phyloP scores from a whole-genome alignment of 2,329 filamentous ascomycete genomes.

The Aotearoamyces nothofagi region DNA sequence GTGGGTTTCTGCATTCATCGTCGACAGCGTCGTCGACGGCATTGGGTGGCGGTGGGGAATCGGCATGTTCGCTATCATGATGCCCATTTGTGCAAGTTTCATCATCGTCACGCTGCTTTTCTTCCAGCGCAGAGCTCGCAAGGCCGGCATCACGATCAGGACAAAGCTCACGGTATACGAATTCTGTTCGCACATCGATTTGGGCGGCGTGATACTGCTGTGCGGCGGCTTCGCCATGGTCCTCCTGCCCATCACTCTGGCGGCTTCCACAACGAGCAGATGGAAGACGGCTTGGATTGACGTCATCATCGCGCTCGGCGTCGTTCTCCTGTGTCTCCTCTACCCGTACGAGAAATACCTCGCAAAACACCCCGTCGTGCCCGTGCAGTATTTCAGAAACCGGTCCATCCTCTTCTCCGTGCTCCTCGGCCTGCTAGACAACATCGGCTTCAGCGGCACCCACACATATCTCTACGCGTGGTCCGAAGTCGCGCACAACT shows the following conservation, averaged over 20 bases:
- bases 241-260: constrained; percentile 31
- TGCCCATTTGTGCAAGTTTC: constrained; percentile 34
- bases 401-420: constrained; percentile 26
- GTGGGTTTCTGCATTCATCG: constrained; percentile 36
- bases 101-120: constrained; percentile 32
- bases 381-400: constrained; percentile 28
- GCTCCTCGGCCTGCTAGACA: constrained; percentile 25
- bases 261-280: constrained; percentile 17
- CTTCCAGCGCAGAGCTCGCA: constrained; percentile 35
- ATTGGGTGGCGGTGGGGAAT: constrained; percentile 41
- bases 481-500: constrained; percentile 26
- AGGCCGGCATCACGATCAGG: too few species aligned
- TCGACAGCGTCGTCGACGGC: constrained; percentile 26
- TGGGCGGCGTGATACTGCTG: constrained; percentile 29
- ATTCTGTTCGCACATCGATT: constrained; percentile 23
- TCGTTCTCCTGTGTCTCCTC: constrained; percentile 24
- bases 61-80: constrained; percentile 37
- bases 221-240: constrained; percentile 30
- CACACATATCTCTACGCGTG: constrained; percentile 33
- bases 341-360: constrained; percentile 30
- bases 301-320: constrained; percentile 27
- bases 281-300: constrained; percentile 29
- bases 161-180: constrained; percentile 13
- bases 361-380: constrained; percentile 29
- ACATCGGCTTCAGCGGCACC: constrained; percentile 26